Evolutionary conservation across 495 filamentous ascomycete species (phyloP).

Genomic region (Neurospora sp.): DNA sequence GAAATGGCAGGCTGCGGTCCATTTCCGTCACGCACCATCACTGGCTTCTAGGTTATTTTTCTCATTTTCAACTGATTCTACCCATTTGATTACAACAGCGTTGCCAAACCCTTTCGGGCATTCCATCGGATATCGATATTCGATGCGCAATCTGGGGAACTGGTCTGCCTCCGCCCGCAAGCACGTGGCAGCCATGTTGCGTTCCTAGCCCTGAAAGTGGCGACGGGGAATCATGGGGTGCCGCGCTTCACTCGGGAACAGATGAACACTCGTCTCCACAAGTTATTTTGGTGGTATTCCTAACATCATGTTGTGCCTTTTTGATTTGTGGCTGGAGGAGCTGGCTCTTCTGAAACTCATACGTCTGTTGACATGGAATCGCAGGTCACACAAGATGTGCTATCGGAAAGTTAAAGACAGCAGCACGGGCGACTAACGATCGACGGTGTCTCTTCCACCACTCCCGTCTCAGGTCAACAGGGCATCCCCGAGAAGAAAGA

Average conservation of each 20-base stretch:
- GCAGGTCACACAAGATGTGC: not conserved
- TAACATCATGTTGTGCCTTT: not conserved
- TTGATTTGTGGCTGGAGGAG: not conserved
- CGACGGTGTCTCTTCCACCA: not conserved
- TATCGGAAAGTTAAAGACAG: not conserved
- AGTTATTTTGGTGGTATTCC: not conserved
- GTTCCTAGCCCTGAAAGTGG: not conserved
- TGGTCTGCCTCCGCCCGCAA: not conserved
- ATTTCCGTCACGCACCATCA: not conserved
- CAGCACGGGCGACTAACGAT: not conserved
- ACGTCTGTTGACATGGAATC: not conserved
- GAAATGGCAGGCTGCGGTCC: not conserved
- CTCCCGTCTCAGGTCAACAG: not conserved
- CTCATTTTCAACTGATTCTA: not conserved
- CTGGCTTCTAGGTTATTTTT: not conserved
- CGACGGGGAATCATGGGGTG: not conserved
- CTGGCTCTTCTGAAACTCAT: not conserved
- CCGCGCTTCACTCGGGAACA: not conserved
- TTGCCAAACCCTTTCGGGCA: not conserved
- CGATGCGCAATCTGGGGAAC: not conserved
- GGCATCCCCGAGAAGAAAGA: not conserved
- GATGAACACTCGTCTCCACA: not conserved
- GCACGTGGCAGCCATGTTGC: not conserved
- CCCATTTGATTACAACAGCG: not conserved
- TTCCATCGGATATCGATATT: not conserved